phyloP scores from a whole-genome alignment of 2,329 filamentous ascomycete species.

The Cadophora sp. region DNA sequence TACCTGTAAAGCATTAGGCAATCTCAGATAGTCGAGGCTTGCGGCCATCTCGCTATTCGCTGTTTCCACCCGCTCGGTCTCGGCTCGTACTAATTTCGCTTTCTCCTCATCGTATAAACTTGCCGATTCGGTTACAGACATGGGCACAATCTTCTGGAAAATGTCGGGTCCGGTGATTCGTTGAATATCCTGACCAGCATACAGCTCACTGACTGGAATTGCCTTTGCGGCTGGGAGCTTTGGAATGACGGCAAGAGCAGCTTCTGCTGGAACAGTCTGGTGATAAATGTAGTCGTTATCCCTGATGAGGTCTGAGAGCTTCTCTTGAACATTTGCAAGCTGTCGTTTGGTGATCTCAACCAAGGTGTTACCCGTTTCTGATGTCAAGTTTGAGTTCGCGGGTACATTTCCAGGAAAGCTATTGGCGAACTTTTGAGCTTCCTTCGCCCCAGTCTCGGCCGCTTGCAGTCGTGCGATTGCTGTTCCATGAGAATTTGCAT shows the following conservation, averaged over 20 bases:
- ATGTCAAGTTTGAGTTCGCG: constrained; percentile 80
- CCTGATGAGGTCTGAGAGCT: constrained; percentile 76
- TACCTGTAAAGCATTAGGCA: constrained; percentile 88
- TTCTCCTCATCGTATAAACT: constrained; percentile 99
- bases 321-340: constrained; percentile 79
- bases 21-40: constrained; percentile 89
- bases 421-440: constrained; percentile 78
- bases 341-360: constrained; percentile 87
- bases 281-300: constrained; percentile 99
- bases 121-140: constrained; percentile 94
- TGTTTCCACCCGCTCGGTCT: constrained; percentile 90
- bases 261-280: constrained; percentile 86
- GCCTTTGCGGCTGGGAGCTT: constrained; percentile 96
- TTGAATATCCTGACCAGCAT: constrained; percentile 96
- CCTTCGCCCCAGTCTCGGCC: constrained; percentile 79
- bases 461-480: constrained; percentile 84
- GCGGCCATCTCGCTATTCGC: constrained; percentile 97
- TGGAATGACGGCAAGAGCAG: constrained; percentile 78
- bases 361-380: constrained; percentile 77
- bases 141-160: constrained; percentile 94
- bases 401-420: constrained; percentile 82
- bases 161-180: constrained; percentile 96
- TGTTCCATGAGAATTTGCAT: constrained; percentile 84
- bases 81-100: constrained; percentile 90
- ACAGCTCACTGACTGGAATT: constrained; percentile 94